Conservation (phyloP, 1,139 yeast species). For the Magnusiomyces suaveolens region DNA sequence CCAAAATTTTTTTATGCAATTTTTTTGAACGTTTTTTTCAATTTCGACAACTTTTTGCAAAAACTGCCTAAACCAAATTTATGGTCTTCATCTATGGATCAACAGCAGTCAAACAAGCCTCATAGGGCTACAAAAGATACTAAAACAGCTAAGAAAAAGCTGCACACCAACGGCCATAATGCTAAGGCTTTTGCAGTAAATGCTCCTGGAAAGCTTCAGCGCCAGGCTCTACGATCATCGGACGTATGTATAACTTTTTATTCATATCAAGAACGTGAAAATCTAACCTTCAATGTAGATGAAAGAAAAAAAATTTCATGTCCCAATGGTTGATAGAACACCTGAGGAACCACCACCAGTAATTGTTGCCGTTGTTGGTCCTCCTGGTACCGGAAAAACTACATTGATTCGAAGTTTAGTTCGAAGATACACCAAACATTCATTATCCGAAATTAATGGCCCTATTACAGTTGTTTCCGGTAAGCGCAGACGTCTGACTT, state of each 20-base stretch:
- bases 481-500: constrained; percentile 83
- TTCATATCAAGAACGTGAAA: not conserved
- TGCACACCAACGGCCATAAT: constrained; percentile 85
- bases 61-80: not conserved
- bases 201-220: constrained; percentile 81
- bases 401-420: constrained; percentile 86
- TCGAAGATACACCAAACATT: constrained; percentile 79
- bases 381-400: constrained; percentile 97
- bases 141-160: constrained; percentile 63
- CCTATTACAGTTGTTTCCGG: constrained; percentile 98
- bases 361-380: constrained; percentile 94
- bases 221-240: constrained; percentile 73
- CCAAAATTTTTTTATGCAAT: not conserved
- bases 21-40: no score
- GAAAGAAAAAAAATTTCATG: constrained; percentile 80
- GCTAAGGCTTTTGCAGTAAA: constrained; percentile 91
- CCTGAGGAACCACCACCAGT: constrained; percentile 99
- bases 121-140: constrained; percentile 43
- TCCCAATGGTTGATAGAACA: constrained; percentile 94
- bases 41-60: no score
- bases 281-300: constrained; percentile 19
- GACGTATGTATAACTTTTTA: constrained; percentile 40
- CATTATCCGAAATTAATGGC: constrained; percentile 78
- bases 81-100: not conserved
- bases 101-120: constrained; percentile 35